A percentile compares a stretch with the other conserved stretches of the same genome.
phyloP scores from a whole-genome alignment of 2,329 filamentous ascomycete genomes.

The Sclerotinia glacialis region DNA sequence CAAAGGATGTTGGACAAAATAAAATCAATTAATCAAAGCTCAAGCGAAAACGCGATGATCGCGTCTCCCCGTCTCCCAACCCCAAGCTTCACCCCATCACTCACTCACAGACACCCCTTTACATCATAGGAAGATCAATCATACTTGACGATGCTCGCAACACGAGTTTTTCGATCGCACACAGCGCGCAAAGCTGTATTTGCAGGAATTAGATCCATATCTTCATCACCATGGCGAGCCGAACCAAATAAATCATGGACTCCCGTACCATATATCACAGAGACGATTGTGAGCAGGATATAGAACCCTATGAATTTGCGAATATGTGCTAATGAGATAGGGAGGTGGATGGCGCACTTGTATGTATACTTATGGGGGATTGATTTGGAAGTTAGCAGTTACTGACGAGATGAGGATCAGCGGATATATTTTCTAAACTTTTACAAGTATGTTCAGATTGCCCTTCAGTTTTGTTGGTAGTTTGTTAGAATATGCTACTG shows the following conservation, averaged over 20 bases:
- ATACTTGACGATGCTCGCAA: slow-evolving; percentile 32
- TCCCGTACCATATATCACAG: slow-evolving; percentile 54
- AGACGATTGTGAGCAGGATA: slow-evolving; percentile 51
- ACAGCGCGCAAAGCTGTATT: slow-evolving; percentile 31
- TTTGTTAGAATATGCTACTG: slow-evolving; percentile 42
- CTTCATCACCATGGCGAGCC: slow-evolving; percentile 28
- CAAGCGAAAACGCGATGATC: slow-evolving; percentile 25
- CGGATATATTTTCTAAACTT: slow-evolving; percentile 79
- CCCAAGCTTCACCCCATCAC: slow-evolving; percentile 4
- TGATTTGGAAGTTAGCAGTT: slow-evolving; percentile 31
- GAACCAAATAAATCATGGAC: slow-evolving; percentile 39
- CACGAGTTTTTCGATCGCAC: slow-evolving; percentile 31
- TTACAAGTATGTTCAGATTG: slow-evolving; percentile 57
- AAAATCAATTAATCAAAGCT: slow-evolving; percentile 10
- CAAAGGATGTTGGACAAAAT: slow-evolving; percentile 8
- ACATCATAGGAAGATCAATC: slow-evolving; percentile 5
- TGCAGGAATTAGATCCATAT: slow-evolving; percentile 31
- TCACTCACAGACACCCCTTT: background rate
- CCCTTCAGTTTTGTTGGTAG: background rate
- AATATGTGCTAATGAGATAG: slow-evolving; percentile 45
- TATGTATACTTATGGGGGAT: slow-evolving; percentile 45
- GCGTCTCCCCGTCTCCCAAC: slow-evolving; percentile 28
- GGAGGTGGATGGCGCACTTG: slow-evolving; percentile 75
- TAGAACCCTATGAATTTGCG: slow-evolving; percentile 14
- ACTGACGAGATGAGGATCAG: slow-evolving; percentile 43